Evolutionary conservation across 2,329 filamentous ascomycete species (phyloP).

Genomic region (Knoxdaviesia proteae): DNA sequence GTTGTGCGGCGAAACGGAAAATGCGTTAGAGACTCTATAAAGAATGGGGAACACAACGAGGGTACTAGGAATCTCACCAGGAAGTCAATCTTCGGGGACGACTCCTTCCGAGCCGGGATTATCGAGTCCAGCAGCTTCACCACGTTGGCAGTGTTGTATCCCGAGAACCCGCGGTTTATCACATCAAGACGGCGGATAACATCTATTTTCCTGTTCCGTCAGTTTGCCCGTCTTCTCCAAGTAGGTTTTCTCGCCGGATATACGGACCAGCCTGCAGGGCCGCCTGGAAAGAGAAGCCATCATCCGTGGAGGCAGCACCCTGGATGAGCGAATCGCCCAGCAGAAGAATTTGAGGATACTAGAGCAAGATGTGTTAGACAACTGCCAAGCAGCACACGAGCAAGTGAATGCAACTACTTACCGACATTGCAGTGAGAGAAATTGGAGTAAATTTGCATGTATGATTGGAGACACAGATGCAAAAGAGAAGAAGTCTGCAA

Average conservation of each 20-base stretch:
- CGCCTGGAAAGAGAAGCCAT: constrained; percentile 56
- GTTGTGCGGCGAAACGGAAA: neutral
- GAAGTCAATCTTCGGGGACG: constrained; percentile 41
- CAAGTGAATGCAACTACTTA: no score
- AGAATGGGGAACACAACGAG: neutral
- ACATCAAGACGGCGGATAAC: constrained; percentile 66
- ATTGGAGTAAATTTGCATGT: no score
- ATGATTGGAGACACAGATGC: no score
- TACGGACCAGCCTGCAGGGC: constrained; percentile 46
- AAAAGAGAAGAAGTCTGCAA: no score
- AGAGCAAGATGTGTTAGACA: no score
- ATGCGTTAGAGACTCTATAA: neutral
- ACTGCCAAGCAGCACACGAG: no score
- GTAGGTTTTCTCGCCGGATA: neutral
- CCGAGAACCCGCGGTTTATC: constrained; percentile 70
- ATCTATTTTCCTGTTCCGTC: constrained; percentile 20
- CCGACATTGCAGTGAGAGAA: no score
- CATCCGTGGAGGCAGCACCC: constrained; percentile 33
- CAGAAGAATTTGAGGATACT: constrained; percentile 55
- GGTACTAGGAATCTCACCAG: constrained; percentile 27
- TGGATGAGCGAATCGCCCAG: constrained; percentile 85
- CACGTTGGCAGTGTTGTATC: constrained; percentile 65
- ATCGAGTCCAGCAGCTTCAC: constrained; percentile 47
- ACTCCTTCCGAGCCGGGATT: constrained; percentile 41
- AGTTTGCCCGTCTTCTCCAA: neutral